These are phyloP conservation scores for Keithomyces neogunnii DNA, from an alignment of 2,329 filamentous ascomycete species.

Conservation along the genomic window DNA sequence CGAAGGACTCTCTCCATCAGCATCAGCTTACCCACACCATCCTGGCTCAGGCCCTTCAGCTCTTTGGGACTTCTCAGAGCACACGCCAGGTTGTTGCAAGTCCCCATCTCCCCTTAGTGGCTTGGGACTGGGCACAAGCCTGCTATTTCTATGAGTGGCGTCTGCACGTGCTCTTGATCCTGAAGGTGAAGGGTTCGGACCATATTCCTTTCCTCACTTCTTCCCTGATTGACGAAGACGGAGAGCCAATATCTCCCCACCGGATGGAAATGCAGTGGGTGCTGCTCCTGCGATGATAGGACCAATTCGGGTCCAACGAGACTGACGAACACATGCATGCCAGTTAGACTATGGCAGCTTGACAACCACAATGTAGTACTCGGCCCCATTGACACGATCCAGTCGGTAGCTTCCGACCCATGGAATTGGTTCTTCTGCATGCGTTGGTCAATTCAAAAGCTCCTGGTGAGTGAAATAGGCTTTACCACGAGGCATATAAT, in stretches of 20 bases:
- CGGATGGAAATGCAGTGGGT: neutral
- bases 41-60: neutral
- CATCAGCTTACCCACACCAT: neutral
- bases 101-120: too few relatives aligned
- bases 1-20: neutral
- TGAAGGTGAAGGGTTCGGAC: constrained; percentile 3
- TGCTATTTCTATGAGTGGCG: neutral
- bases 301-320: neutral
- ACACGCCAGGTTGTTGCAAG: too few relatives aligned
- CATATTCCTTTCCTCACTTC: neutral
- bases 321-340: neutral
- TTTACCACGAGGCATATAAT: constrained; percentile 1
- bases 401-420: constrained; percentile 5
- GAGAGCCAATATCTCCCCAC: constrained; percentile 1
- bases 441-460: neutral
- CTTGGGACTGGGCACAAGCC: neutral
- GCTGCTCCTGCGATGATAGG: neutral
- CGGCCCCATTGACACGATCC: neutral
- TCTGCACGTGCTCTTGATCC: constrained; percentile 5
- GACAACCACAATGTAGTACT: neutral
- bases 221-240: neutral
- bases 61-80: neutral
- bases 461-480: neutral
- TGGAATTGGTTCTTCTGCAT: neutral
- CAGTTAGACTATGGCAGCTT: neutral